A percentile compares a stretch with the other conserved stretches of the same genome.
Evolutionary conservation across 2,329 filamentous ascomycete genomes (phyloP).

Genomic region (Penicillium sp.): DNA sequence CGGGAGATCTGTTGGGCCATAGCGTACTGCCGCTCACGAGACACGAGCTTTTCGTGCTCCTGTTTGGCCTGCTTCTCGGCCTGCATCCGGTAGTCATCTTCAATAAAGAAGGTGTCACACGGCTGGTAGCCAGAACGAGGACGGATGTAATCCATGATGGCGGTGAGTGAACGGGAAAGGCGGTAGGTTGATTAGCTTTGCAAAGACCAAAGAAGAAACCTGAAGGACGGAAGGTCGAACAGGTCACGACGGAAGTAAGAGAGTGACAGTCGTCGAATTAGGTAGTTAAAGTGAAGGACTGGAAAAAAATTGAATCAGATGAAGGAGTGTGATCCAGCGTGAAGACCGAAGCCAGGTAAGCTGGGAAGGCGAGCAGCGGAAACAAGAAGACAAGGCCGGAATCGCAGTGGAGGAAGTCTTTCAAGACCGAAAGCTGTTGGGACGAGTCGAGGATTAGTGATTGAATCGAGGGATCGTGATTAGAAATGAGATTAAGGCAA

Average conservation of each 20-base stretch:
- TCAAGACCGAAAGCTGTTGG: conserved; percentile 41
- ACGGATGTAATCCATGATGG: conserved; percentile 62
- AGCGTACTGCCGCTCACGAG: conserved; percentile 82
- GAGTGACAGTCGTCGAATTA: conserved; percentile 58
- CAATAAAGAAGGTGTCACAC: conserved; percentile 73
- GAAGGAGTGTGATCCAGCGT: conserved; percentile 53
- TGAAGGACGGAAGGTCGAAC: conserved; percentile 43
- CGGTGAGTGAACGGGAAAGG: conserved; percentile 16
- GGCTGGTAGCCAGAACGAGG: conserved; percentile 63
- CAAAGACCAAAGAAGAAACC: conserved; percentile 50
- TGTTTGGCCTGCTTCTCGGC: conserved; percentile 60
- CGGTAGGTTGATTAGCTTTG: conserved; percentile 26
- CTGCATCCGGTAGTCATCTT: conserved; percentile 64
- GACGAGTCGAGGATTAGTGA: conserved; percentile 40
- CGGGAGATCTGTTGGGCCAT: conserved; percentile 89
- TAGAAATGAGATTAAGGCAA: conserved; percentile 28
- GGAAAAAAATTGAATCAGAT: conserved; percentile 63
- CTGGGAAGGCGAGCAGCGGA: conserved; percentile 6
- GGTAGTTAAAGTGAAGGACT: conserved; percentile 57
- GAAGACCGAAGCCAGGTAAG: conserved; percentile 48
- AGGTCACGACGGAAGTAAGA: conserved; percentile 53
- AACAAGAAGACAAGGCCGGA: conserved; percentile 5
- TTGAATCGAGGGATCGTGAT: conserved; percentile 26
- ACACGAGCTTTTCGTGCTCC: conserved; percentile 78
- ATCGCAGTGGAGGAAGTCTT: conserved; percentile 33